Conservation (phyloP, 495 filamentous ascomycete genomes). For the Cercophora scortea region DNA sequence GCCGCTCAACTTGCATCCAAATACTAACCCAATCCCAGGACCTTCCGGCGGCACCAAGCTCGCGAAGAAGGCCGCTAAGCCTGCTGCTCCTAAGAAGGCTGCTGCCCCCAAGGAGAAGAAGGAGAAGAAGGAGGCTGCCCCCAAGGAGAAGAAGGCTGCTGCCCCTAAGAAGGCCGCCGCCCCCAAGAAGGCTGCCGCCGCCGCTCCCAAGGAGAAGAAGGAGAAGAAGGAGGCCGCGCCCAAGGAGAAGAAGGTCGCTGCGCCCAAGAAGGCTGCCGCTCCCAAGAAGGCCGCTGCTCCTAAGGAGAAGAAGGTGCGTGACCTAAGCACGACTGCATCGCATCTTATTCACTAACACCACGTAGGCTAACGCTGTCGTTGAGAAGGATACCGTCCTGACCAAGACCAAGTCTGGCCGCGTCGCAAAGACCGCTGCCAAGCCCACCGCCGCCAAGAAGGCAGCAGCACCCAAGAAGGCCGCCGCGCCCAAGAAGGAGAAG, state of each 20-base stretch:
- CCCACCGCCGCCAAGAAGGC: slow-evolving; percentile 56
- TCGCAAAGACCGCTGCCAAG: slow-evolving; percentile 60
- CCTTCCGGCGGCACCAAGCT: slow-evolving; percentile 95
- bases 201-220: slow-evolving; percentile 18
- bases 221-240: slow-evolving; percentile 26
- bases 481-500: slow-evolving; percentile 58
- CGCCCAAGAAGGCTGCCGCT: slow-evolving; percentile 28
- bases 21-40: slow-evolving; percentile 43
- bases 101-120: slow-evolving; percentile 29
- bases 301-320: slow-evolving; percentile 18
- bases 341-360: slow-evolving; percentile 21
- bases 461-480: slow-evolving; percentile 55
- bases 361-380: slow-evolving; percentile 49
- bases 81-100: slow-evolving; percentile 33
- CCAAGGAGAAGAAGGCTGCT: slow-evolving; percentile 32
- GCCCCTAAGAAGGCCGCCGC: slow-evolving; percentile 29
- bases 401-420: slow-evolving; percentile 88
- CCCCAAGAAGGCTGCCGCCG: slow-evolving; percentile 24
- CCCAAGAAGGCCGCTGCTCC: slow-evolving; percentile 14
- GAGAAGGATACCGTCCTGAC: slow-evolving; percentile 62
- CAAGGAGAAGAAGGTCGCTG: slow-evolving; percentile 32
- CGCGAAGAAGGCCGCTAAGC: slow-evolving; percentile 64
- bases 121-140: slow-evolving; percentile 28
- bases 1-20: not conserved
- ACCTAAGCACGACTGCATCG: too few relatives aligned